Evolutionary conservation across 2,329 filamentous ascomycete genomes (phyloP), one percentile per base, ranked within the genome.

Genomic region (Aspergillus fructus): DNA sequence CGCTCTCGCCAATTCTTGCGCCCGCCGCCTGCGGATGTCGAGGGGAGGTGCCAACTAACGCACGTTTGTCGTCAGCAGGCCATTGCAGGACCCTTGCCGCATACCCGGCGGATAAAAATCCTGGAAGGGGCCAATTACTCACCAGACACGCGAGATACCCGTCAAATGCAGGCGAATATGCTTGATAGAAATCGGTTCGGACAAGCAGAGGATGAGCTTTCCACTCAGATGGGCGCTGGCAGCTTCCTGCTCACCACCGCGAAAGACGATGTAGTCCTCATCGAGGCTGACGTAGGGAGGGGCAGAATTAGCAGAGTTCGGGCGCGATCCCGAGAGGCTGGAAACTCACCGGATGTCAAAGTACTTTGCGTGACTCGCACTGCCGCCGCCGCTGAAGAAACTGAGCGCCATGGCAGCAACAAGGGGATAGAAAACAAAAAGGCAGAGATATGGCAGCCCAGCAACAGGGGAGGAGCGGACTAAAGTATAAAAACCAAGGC

Each of bases 201-300:
- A 85, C 37, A 93, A 79, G 68, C 89, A 93, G 37, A 93, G 79
- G 37, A 93, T 87, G 33, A 93, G 76, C 23, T 84, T 85, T 47
- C 90, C 90, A 68, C 88, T 89, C 63, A 94, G 76, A 53, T 90
- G 76, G 66, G 91, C 89, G 60, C 88, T 90, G 43, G 89, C 84
- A 47, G 90, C 89, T 70, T 93, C 90, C 70, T 89, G 82, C 56
- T 90, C 87, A 64, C 78, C 83, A 59, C 90, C 90, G 53, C 90
- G 87, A 62, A 94, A 88, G 30, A 93, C 87, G 58, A 93, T 85
- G 56, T 93, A 89, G 67, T 91, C 87, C 68, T 89, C 88, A 52
- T 93, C 89, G 59, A 93, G 83, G 52, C 90, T 92, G 67, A 17
- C 11, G 8, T 12, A 40, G 42, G 51, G 27, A 43, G 23, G 42